These are phyloP conservation scores for Camellia granthamiana DNA, from an alignment of 148 eudicot species.

Conservation along the genomic window DNA sequence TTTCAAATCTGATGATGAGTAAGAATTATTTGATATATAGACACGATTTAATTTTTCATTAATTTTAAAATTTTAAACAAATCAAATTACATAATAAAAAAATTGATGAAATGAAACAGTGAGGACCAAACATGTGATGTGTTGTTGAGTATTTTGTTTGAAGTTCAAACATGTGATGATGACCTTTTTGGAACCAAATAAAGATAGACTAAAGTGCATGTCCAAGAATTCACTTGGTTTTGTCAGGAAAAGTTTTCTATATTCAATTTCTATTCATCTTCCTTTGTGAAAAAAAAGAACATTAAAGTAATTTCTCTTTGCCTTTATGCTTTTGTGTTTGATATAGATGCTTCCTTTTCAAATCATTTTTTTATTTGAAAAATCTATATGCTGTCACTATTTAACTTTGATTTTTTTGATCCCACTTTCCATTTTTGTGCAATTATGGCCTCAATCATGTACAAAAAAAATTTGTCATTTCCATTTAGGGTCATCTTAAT, in stretches of 20 bases:
- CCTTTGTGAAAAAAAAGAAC: neutral
- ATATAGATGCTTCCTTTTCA: neutral
- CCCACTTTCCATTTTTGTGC: neutral
- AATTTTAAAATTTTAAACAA: too few relatives aligned
- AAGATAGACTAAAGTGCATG: neutral
- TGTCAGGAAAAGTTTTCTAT: conserved; percentile 2
- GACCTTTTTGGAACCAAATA: neutral
- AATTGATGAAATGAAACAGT: too few relatives aligned
- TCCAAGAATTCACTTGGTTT: neutral
- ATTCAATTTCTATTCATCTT: conserved; percentile 18
- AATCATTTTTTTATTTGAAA: neutral
- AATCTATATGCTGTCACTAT: neutral
- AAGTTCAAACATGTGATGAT: too few relatives aligned
- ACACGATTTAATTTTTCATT: too few relatives aligned
- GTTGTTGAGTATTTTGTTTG: too few relatives aligned
- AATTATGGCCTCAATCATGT: neutral
- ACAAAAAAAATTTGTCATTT: too few relatives aligned
- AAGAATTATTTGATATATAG: too few relatives aligned
- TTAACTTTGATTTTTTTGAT: neutral
- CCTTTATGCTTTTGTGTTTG: neutral
- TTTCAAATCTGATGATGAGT: too few relatives aligned
- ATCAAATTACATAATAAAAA: too few relatives aligned
- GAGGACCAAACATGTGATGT: too few relatives aligned
- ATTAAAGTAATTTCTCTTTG: neutral
- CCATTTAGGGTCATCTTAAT: too few relatives aligned